Base-by-base conservation (phyloP, 2,329 filamentous ascomycete genomes). In the Ilyonectria sp. region DNA sequence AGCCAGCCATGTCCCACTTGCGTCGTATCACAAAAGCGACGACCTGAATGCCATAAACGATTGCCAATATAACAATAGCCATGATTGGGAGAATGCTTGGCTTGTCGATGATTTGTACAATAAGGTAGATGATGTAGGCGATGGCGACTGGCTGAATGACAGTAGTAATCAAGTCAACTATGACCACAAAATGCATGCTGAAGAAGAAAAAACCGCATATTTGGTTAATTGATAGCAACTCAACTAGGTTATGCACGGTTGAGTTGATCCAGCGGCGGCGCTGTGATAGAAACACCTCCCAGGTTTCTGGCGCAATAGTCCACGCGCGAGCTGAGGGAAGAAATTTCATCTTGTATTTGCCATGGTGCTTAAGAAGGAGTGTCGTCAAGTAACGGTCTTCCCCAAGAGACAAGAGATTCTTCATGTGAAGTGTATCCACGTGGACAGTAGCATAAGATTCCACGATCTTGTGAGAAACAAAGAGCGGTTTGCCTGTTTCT, bases 181-280 rank as follows among this genome's bases (percentile, higher is more conserved):
- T 93, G 71, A 98, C 95, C 70, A 98, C 90, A 76, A 98, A 98
- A 70, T 95, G 92, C 95, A 98, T 98, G 69, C 93, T 94, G 86
- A 98, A 98, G 84, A 93, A 97, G 84, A 95, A 98, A 90, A 99
- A 98, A 73, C 96, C 96, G 78, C 96, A 99, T 81, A 98, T 92
- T 77, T 98, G 94, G 79, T 94, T 92, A 52, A 99, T 87, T 75
- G 92, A 92, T 78, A 97, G 92, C 77, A 99, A 85, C 81, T 99
- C 96, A 29, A 92, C 92, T 78, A 99, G 82, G 80, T 99, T 99
- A 86, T 99, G 96, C 69, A 99, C 92, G 9, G 96, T 99, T 1
- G 96, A 98, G 84, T 99, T 99, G 82, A 99, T 99, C 96, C 96
- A 99, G 79, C 96, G 93, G 86, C 96, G 94, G 86, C 96, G 91